Percentiles rank a stretch among this genome's conserved stretches.
Evolutionary conservation across 2,329 filamentous ascomycete species (phyloP).

Genomic region (Sphaerulina vaccinii): DNA sequence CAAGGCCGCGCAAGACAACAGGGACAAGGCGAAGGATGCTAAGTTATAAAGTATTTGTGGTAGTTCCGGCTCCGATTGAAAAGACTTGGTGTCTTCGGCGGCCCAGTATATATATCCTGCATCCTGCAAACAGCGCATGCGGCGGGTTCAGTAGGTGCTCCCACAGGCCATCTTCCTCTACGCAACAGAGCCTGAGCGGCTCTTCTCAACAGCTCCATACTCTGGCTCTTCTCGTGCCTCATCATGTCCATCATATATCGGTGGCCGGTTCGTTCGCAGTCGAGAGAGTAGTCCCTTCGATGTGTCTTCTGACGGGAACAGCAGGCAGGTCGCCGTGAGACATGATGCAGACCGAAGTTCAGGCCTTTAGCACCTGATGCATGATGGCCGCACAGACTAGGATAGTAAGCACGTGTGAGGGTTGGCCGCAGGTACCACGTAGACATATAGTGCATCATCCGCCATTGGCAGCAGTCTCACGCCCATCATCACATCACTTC

Average conservation of each 20-base stretch:
- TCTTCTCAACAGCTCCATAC: too few species aligned
- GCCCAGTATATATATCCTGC: neutral
- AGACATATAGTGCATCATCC: neutral
- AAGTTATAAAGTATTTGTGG: constrained; percentile 19
- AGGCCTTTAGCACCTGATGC: constrained; percentile 1
- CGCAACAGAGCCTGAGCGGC: too few species aligned
- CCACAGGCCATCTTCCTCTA: neutral
- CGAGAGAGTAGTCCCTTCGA: too few species aligned
- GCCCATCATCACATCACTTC: neutral
- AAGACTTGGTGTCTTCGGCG: neutral
- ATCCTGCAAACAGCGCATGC: constrained; percentile 5
- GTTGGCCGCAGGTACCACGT: constrained; percentile 5
- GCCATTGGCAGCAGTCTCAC: neutral
- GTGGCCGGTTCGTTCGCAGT: too few species aligned
- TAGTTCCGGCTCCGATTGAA: neutral
- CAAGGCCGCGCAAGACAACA: constrained; percentile 59
- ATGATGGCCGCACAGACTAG: neutral
- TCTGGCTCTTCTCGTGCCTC: too few species aligned
- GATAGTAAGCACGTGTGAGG: constrained; percentile 3
- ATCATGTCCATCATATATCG: too few species aligned
- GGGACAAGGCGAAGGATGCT: constrained; percentile 42
- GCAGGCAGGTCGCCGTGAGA: constrained; percentile 8
- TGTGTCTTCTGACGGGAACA: too few species aligned
- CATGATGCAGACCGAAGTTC: constrained; percentile 11
- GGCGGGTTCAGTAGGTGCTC: neutral